Percentiles rank a stretch among this genome's conserved stretches.
Conservation (phyloP, 2,329 filamentous ascomycete species). For the Ceratocystis huliohia region DNA sequence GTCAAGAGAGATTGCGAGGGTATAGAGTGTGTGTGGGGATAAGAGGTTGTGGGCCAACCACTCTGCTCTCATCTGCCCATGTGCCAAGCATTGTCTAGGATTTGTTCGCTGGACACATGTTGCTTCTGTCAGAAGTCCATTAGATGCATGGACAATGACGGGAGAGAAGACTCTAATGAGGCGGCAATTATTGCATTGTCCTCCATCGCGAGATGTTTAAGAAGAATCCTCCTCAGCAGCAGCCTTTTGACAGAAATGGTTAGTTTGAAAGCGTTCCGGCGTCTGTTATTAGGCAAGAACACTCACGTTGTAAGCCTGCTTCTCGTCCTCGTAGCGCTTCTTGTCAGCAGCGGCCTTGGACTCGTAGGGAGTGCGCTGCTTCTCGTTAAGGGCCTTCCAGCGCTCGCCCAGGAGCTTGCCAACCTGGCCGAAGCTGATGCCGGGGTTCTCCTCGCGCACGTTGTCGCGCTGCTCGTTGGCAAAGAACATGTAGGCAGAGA, state of each 20-base stretch:
- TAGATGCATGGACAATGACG: neutral
- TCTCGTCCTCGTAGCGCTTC: slow-evolving; percentile 98
- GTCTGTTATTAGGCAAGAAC: slow-evolving; percentile 2
- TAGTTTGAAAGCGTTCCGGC: neutral
- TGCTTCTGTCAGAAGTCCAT: neutral
- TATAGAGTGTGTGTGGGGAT: neutral
- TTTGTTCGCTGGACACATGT: slow-evolving; percentile 11
- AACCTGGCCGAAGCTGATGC: slow-evolving; percentile 94
- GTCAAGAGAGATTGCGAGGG: neutral
- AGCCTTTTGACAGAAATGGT: slow-evolving; percentile 19
- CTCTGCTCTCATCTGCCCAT: neutral
- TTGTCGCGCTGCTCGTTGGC: slow-evolving; percentile 98
- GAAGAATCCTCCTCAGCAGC: slow-evolving; percentile 24
- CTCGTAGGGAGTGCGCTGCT: slow-evolving; percentile 88
- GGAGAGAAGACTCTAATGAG: neutral
- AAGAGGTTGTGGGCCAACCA: neutral
- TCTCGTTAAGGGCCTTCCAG: slow-evolving; percentile 93
- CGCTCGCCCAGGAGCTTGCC: slow-evolving; percentile 96
- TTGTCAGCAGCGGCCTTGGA: slow-evolving; percentile 94
- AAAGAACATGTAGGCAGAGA: slow-evolving; percentile 99
- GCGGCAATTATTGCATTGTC: neutral
- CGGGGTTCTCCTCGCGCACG: slow-evolving; percentile 95
- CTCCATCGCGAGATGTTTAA: slow-evolving; percentile 18
- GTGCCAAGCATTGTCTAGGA: slow-evolving; percentile 14
- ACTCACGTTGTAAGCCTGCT: slow-evolving; percentile 79